Evolutionary conservation across 2,329 filamentous ascomycete genomes (phyloP), one percentile per base, ranked within the genome.

Genomic region (Coniella vitis): DNA sequence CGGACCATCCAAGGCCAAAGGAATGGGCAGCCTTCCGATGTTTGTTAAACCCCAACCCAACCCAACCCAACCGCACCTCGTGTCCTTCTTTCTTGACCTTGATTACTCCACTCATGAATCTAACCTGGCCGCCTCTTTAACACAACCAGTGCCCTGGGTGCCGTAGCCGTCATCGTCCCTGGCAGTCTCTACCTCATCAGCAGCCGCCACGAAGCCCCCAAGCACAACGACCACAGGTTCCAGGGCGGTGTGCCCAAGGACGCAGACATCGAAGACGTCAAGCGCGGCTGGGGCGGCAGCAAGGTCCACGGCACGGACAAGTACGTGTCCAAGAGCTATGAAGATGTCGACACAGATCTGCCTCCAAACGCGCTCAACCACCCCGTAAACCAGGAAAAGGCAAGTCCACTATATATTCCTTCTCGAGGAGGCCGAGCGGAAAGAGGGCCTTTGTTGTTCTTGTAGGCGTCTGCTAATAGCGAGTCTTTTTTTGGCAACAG

Each of bases 171-270:
- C 12, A 14, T 52, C 2, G 3, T 42, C 5, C 36, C 35, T 31
- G 45, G 41, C 17, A 39, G 45, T 14, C 42, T 45, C 4, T 52
- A 51, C 41, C 13, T 44, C 29, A 22, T 52, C 19, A 41, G 41
- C n/a, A 35, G 16, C 8, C 16, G 38, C 3, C 49, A 49, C 16
- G 17, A 36, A 2, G 25, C 38, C 3, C 19, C 42, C 1, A 25
- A 37, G 21, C 49, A 52, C 49, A 52, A 52, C 32, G 49, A 52
- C 37, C 49, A 49, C 46, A 45, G 21, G n/a, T 45, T 37, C n/a
- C 49, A 49, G 34, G 40, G 44, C 17, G 19, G 37, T 14, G 17
- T 47, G 3, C 45, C 36, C 22, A 34, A 20, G 10, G 19, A 36
- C 36, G 22, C 29, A 7, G 9, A n/a, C 2, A 36, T 47, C 7